A percentile compares a stretch with the other conserved stretches of the same genome.
Conservation (phyloP, 768 basidiomycete species). For the Hortiboletus campestris region DNA sequence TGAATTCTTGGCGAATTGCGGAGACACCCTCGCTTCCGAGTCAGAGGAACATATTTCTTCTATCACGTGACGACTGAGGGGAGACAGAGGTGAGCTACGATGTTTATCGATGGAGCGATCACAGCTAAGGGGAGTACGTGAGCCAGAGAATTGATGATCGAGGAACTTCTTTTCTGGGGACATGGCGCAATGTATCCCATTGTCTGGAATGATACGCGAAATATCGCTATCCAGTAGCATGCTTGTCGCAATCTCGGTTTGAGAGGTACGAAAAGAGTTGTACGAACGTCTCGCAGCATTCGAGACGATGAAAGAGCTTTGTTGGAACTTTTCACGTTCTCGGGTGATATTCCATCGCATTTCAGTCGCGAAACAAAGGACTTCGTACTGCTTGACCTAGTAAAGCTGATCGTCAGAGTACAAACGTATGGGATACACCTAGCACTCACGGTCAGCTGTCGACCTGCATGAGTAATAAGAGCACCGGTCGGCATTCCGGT, state of each 20-base stretch:
- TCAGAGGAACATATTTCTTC: slow-evolving; percentile 13
- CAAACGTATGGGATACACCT: background rate
- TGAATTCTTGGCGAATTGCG: background rate
- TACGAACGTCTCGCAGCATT: background rate
- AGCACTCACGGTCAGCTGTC: slow-evolving; percentile 24
- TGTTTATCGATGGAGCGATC: background rate
- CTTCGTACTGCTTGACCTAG: slow-evolving; percentile 28
- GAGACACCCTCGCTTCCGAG: background rate
- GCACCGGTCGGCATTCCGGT: slow-evolving; percentile 27
- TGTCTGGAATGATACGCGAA: slow-evolving; percentile 16
- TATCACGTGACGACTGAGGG: slow-evolving; percentile 16
- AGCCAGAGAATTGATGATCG: background rate
- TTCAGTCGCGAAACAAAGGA: slow-evolving; percentile 27
- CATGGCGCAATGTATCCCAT: background rate
- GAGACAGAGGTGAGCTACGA: slow-evolving; percentile 15
- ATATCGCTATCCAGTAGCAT: slow-evolving; percentile 16
- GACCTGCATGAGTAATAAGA: slow-evolving; percentile 19
- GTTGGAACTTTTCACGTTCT: slow-evolving; percentile 8
- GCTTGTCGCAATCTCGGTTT: background rate
- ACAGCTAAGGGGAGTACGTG: slow-evolving; percentile 1
- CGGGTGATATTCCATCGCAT: slow-evolving; percentile 24
- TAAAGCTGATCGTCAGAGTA: background rate
- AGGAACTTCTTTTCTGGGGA: slow-evolving; percentile 6
- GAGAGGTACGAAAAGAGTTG: background rate
- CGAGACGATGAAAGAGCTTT: slow-evolving; percentile 21